Evolutionary conservation across 2,329 filamentous ascomycete genomes (phyloP), one percentile per base, ranked within the genome.

Genomic region (Pestalotiopsis sp.): DNA sequence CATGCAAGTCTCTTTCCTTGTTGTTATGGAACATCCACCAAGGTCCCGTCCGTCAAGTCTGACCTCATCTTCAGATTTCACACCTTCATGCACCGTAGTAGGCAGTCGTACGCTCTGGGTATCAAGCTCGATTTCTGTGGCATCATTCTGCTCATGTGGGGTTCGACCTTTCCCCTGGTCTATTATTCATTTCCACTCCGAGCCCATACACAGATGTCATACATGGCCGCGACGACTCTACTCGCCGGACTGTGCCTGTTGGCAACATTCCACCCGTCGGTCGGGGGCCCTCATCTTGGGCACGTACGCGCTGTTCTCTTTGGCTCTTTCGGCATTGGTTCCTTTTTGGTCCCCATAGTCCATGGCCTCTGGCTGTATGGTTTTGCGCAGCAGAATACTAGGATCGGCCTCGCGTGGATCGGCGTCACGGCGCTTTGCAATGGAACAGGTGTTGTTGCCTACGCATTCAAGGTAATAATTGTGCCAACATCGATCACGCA

Each of bases 61-160:
- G 60, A 39, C 30, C 64, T 17, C n/a, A 9, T 20, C 76, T 26
- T 7, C 44, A 85, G 84, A 5, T 90, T 85, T 70, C 88, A 90
- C 73, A 86, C 84, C 2, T 81, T 89, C 63, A 82, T 83, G 70
- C 86, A 85, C 67, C 88, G 90, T 70, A 86, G 83, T 64, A 78
- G 82, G 7, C 71, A 77, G 5, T 80, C 86, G 14, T 82, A 82
- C 48, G 78, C 78, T 11, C 81, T 85, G 68, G 87, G 86, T 5
- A 86, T 89, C 69, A 84, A 87, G 71, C 77, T 90, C 35, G 89
- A 91, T 73, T 88, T 89, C 70, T 82, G 88, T 57, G 88, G 88
- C 7, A 87, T 91, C 57, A 82, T 91, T 2, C 79, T 86, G 6
- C 75, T 91, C 68, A 90, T 90, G 77, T 91, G 87, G 86, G 85